These are phyloP conservation scores for Mycena albidolilacea DNA, from an alignment of 768 basidiomycete genomes.

Conservation along the genomic window DNA sequence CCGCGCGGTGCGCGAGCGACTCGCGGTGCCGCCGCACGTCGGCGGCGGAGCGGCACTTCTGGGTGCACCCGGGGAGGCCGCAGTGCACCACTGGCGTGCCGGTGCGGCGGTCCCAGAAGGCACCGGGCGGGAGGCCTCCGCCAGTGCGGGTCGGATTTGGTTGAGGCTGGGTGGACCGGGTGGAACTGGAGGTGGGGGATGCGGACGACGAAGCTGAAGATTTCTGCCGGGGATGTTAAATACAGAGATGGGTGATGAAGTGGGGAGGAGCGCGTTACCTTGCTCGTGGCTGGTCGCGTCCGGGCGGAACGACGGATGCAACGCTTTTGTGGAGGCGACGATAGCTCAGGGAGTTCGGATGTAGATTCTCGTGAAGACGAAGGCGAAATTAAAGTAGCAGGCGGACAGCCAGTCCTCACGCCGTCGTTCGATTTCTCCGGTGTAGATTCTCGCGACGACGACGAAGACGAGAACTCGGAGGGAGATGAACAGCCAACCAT, in stretches of 20 bases:
- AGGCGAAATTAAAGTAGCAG: not conserved
- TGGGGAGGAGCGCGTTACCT: not conserved
- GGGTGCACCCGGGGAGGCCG: conserved; percentile 9
- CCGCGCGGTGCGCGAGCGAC: conserved; percentile 11
- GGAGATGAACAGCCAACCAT: not conserved
- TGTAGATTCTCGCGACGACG: not conserved
- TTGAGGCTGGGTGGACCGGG: too few relatives aligned
- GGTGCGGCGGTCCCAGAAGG: not conserved
- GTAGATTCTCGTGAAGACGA: not conserved
- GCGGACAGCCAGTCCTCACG: not conserved
- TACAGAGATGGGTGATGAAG: not conserved
- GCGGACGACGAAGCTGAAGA: not conserved
- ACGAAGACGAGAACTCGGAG: not conserved
- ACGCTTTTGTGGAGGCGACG: too few relatives aligned
- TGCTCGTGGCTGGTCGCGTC: too few relatives aligned
- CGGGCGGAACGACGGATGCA: too few relatives aligned
- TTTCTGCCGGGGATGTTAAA: not conserved
- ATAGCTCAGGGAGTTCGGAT: not conserved
- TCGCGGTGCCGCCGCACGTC: conserved; percentile 25
- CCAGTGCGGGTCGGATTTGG: not conserved
- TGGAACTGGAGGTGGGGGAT: not conserved
- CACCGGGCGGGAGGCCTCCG: not conserved
- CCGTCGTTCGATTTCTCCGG: not conserved
- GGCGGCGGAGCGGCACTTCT: not conserved
- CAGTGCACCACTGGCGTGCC: not conserved